Conservation (phyloP, 2,329 filamentous ascomycete species). For the Alternaria triticina region DNA sequence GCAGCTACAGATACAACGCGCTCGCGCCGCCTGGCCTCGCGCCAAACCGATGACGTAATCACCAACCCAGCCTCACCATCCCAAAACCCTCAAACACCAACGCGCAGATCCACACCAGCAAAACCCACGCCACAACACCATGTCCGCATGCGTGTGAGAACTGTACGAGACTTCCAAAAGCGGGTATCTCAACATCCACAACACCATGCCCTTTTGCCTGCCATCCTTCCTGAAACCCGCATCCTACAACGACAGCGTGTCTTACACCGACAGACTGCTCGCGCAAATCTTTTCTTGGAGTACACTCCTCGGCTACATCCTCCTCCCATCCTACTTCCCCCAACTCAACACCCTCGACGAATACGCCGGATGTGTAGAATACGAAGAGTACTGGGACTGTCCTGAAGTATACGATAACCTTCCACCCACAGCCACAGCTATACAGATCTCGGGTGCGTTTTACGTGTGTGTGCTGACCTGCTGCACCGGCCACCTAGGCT, state of each 20-base stretch:
- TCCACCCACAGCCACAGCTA: slow-evolving; percentile 40
- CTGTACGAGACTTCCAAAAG: no score
- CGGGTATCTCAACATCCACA: background rate
- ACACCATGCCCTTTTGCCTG: slow-evolving; percentile 55
- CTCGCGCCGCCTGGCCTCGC: background rate
- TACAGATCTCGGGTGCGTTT: slow-evolving; percentile 50
- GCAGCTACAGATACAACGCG: background rate
- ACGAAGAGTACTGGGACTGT: slow-evolving; percentile 17
- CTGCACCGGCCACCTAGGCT: slow-evolving; percentile 50
- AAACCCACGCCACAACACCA: slow-evolving; percentile 25
- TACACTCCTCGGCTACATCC: slow-evolving; percentile 60
- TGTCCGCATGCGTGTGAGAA: slow-evolving; percentile 40
- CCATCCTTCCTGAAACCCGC: background rate
- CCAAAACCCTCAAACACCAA: background rate
- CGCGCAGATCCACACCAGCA: background rate
- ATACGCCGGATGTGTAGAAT: slow-evolving; percentile 13
- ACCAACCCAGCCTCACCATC: background rate
- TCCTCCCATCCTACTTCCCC: slow-evolving; percentile 60
- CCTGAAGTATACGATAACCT: slow-evolving; percentile 7
- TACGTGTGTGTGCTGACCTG: slow-evolving; percentile 55
- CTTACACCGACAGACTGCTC: slow-evolving; percentile 56
- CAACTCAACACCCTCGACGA: slow-evolving; percentile 39
- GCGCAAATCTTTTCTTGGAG: slow-evolving; percentile 55
- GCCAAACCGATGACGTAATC: slow-evolving; percentile 4
- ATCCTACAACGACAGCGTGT: slow-evolving; percentile 49